phyloP scores from a whole-genome alignment of 2,329 filamentous ascomycete species.

The Colletotrichum orbiculare region DNA sequence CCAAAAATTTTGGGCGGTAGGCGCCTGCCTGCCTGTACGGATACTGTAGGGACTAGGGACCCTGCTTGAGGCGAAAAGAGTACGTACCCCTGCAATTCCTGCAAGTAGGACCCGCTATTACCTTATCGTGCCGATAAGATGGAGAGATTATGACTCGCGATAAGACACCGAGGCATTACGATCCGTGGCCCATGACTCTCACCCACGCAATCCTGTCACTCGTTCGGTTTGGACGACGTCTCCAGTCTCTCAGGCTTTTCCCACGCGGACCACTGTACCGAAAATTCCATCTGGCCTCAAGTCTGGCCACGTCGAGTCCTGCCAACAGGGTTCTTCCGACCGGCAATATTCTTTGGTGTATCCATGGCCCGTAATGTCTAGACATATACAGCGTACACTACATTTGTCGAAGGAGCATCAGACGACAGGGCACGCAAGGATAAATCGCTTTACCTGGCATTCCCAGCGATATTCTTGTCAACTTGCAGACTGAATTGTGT shows the following conservation, averaged over 20 bases:
- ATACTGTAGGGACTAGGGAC: conserved; percentile 11
- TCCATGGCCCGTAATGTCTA: no score
- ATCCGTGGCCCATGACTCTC: conserved; percentile 28
- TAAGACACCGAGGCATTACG: conserved; percentile 29
- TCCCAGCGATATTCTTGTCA: no score
- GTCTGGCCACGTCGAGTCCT: conserved; percentile 1
- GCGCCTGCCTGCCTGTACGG: neutral
- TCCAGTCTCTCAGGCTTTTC: conserved; percentile 23
- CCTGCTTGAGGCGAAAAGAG: conserved; percentile 32
- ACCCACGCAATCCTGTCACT: neutral
- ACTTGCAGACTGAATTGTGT: no score
- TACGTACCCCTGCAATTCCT: conserved; percentile 17
- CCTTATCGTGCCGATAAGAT: conserved; percentile 27
- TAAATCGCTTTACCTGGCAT: neutral
- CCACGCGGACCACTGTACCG: neutral
- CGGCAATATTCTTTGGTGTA: no score
- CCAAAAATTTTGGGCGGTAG: conserved; percentile 35
- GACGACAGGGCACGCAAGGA: conserved; percentile 7
- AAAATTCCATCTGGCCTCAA: conserved; percentile 12
- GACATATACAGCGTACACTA: no score
- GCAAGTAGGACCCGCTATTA: conserved; percentile 11
- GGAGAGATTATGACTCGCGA: conserved; percentile 32
- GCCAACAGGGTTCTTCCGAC: conserved; percentile 1
- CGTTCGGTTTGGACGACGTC: conserved; percentile 12
- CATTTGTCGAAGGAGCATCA: conserved; percentile 24